These are phyloP conservation scores for Hericium coralloides DNA, from an alignment of 768 basidiomycete genomes.

Conservation along the genomic window DNA sequence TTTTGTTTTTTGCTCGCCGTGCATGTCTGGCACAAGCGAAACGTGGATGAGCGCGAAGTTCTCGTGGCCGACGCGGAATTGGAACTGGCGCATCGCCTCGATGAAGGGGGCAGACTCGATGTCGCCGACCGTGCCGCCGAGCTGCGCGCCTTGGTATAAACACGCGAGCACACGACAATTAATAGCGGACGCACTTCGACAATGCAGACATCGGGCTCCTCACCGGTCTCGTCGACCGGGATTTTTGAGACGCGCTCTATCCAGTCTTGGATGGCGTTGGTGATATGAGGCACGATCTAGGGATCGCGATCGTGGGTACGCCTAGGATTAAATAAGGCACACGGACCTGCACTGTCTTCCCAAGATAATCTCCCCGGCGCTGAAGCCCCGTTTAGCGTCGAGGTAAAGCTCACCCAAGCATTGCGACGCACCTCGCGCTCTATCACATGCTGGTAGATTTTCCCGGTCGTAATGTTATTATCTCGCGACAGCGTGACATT, in stretches of 20 bases:
- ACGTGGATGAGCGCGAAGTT: conserved; percentile 98
- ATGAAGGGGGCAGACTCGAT: conserved; percentile 98
- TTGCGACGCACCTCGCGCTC: conserved; percentile 75
- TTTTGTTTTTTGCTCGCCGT: conserved; percentile 98
- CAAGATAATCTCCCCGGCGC: conserved; percentile 84
- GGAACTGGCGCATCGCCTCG: conserved; percentile 99
- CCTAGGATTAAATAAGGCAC: no score
- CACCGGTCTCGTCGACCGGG: conserved; percentile 89
- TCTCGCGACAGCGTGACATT: conserved; percentile 89
- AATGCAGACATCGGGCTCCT: conserved; percentile 94
- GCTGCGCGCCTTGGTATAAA: conserved; percentile 35
- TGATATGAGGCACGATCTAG: conserved; percentile 92
- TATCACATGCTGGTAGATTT: conserved; percentile 95
- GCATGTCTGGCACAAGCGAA: conserved; percentile 96
- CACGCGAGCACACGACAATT: not conserved
- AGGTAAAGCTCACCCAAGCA: not conserved
- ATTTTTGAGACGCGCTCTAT: conserved; percentile 91
- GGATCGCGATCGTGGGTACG: no score
- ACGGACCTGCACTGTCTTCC: conserved; percentile 90
- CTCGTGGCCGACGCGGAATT: conserved; percentile 92
- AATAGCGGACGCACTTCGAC: conserved; percentile 59
- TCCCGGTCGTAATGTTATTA: conserved; percentile 98
- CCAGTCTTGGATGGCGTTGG: conserved; percentile 98
- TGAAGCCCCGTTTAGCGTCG: conserved; percentile 19
- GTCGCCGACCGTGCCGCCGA: conserved; percentile 97